Evolutionary conservation across 441 rosid genomes (phyloP).

Genomic region (Syzygium malaccense): DNA sequence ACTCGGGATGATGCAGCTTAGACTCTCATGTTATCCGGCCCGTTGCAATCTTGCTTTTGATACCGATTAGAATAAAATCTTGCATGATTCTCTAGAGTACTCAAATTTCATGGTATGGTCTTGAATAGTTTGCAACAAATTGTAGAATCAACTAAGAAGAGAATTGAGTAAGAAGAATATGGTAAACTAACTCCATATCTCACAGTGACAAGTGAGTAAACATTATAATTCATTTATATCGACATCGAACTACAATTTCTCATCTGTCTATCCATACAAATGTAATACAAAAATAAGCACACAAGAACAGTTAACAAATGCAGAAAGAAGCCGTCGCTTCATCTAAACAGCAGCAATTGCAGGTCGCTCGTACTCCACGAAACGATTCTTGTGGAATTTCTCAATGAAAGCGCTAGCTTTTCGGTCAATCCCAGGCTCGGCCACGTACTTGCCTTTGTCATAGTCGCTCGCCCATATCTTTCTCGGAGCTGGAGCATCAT

Average conservation of each 20-base stretch:
- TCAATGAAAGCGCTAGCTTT: constrained; percentile 57
- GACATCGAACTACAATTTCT: neutral
- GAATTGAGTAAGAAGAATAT: neutral
- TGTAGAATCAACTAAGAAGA: neutral
- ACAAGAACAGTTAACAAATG: neutral
- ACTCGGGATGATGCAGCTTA: neutral
- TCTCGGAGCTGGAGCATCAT: constrained; percentile 21
- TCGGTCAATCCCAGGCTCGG: constrained; percentile 68
- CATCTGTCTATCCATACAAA: neutral
- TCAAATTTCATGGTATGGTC: neutral
- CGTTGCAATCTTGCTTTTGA: neutral
- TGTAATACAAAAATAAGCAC: neutral
- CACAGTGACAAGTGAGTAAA: neutral
- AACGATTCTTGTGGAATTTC: constrained; percentile 35
- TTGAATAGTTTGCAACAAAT: neutral
- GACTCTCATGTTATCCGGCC: neutral
- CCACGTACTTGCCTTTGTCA: constrained; percentile 37
- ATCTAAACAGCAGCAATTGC: neutral
- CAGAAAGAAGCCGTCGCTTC: neutral
- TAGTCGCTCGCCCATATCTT: constrained; percentile 61
- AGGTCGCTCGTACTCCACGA: constrained; percentile 27
- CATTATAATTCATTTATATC: neutral
- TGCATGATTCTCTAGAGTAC: neutral
- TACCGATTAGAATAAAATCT: neutral
- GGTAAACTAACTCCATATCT: neutral